These are phyloP conservation scores for Blastocystis sp. DNA, from an alignment of 352 stramenopile genomes.

Conservation along the genomic window DNA sequence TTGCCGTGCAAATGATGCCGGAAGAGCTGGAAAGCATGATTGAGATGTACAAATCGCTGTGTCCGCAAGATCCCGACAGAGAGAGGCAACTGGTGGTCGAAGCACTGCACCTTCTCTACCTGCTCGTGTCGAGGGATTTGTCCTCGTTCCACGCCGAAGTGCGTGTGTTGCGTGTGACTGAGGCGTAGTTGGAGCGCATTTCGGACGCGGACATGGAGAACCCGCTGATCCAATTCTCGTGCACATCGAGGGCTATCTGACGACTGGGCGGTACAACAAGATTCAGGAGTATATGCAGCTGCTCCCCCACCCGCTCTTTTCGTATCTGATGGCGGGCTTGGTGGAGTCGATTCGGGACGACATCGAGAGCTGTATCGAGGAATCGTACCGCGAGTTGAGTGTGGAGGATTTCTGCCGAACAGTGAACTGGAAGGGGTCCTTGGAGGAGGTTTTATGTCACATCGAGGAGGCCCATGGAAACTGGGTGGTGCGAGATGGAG, in stretches of 20 bases:
- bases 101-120: constrained; percentile 33
- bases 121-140: constrained; percentile 21
- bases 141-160: constrained; percentile 37
- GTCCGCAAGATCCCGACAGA: constrained; percentile 19
- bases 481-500: neutral
- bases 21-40: constrained; percentile 10
- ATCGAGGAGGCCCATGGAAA: neutral
- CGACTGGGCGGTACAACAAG: constrained; percentile 34
- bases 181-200: constrained; percentile 7
- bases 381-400: neutral
- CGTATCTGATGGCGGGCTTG: constrained; percentile 14
- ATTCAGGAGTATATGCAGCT: constrained; percentile 51
- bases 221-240: constrained; percentile 45
- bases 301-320: constrained; percentile 20
- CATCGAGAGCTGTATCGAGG: constrained; percentile 48
- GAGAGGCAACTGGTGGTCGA: constrained; percentile 28
- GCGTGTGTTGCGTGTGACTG: neutral
- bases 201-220: neutral
- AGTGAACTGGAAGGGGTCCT: constrained; percentile 6
- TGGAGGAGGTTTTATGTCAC: neutral
- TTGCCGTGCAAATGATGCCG: constrained; percentile 5
- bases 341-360: constrained; percentile 35
- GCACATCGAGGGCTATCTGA: constrained; percentile 37
- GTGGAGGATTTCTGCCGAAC: neutral
- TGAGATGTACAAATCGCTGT: constrained; percentile 40